Conservation (phyloP, 495 filamentous ascomycete species). For the Penicillium ucsense region DNA sequence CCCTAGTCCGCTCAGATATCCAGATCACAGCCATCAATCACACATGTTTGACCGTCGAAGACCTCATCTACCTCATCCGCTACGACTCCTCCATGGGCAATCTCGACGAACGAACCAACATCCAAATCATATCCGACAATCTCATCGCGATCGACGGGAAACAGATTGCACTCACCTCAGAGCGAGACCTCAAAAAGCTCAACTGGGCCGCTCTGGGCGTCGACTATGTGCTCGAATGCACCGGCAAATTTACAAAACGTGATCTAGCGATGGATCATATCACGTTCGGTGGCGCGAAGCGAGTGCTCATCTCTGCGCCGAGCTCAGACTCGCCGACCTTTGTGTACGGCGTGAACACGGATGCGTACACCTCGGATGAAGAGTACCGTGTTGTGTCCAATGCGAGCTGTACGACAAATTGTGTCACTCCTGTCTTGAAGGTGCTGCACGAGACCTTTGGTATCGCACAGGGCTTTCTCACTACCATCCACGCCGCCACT, state of each 20-base stretch:
- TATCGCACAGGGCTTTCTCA: constrained; percentile 23
- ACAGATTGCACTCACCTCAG: constrained; percentile 23
- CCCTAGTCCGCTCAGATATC: constrained; percentile 21
- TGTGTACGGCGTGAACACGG: constrained; percentile 27
- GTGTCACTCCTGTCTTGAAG: constrained; percentile 26
- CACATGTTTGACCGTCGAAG: constrained; percentile 23
- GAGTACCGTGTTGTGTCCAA: constrained; percentile 21
- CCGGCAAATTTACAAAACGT: constrained; percentile 28
- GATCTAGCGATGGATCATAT: constrained; percentile 23
- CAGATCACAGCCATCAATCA: constrained; percentile 29
- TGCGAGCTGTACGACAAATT: constrained; percentile 30
- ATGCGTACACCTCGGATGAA: constrained; percentile 15
- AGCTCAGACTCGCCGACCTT: constrained; percentile 27
- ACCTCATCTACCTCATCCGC: constrained; percentile 29
- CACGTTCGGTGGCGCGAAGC: constrained; percentile 23
- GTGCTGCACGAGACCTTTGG: constrained; percentile 23
- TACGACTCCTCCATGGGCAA: constrained; percentile 29
- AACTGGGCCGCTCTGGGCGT: constrained; percentile 22
- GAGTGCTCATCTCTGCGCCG: constrained; percentile 26
- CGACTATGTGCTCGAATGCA: constrained; percentile 29
- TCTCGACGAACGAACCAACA: constrained; percentile 17
- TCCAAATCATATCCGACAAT: constrained; percentile 18
- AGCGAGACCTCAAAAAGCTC: constrained; percentile 25
- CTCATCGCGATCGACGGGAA: constrained; percentile 18
- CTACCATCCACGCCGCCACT: constrained; percentile 27